phyloP scores from a whole-genome alignment of 257 asterid genomes.

The Marsdenia floribunda region DNA sequence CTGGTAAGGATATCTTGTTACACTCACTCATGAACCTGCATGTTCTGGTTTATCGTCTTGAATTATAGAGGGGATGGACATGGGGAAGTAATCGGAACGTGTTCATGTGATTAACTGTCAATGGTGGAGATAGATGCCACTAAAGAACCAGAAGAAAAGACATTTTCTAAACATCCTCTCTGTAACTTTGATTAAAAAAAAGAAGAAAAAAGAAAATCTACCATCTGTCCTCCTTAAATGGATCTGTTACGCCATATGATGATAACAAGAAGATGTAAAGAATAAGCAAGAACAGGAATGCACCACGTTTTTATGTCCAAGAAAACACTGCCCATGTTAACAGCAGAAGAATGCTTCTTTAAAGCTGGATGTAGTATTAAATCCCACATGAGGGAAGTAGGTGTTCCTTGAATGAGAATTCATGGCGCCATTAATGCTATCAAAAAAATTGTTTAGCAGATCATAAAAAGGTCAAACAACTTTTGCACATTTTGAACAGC shows the following conservation, averaged over 20 bases:
- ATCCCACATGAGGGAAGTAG: not conserved
- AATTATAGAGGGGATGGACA: not conserved
- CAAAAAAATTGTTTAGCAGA: not conserved
- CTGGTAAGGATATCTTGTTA: no score
- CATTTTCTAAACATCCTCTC: no score
- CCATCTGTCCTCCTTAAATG: no score
- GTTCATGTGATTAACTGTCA: not conserved
- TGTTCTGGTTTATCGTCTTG: not conserved
- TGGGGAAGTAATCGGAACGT: not conserved
- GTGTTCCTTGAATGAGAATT: constrained; percentile 1
- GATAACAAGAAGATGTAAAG: not conserved
- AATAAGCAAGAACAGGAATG: not conserved
- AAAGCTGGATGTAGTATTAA: not conserved
- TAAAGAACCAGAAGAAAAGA: no score
- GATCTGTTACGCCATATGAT: no score
- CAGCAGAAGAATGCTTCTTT: not conserved
- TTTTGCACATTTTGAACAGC: constrained; percentile 8
- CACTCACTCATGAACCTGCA: no score
- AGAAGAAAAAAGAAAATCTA: no score
- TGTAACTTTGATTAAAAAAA: no score
- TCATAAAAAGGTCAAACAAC: not conserved
- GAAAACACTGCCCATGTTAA: not conserved
- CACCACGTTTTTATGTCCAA: not conserved
- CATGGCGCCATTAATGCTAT: constrained; percentile 15
- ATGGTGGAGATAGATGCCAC: no score